These are phyloP conservation scores for Starmera stellimalicola DNA, from an alignment of 1,139 yeast genomes.

Conservation along the genomic window DNA sequence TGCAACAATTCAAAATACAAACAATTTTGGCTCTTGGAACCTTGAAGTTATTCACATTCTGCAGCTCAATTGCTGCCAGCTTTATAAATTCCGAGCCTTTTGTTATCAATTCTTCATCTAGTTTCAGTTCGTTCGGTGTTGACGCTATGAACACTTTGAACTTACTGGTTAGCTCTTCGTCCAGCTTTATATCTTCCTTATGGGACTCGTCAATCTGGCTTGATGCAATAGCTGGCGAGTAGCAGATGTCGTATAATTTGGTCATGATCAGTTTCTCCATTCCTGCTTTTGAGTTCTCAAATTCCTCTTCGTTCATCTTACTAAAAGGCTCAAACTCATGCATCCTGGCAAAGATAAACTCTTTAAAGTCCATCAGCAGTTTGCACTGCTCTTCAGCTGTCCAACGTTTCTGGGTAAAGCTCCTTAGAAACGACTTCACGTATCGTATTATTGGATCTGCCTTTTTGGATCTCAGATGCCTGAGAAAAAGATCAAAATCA, in stretches of 20 bases:
- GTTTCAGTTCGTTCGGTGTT: constrained; percentile 71
- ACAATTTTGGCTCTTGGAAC: constrained; percentile 95
- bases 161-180: constrained; percentile 45
- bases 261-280: constrained; percentile 90
- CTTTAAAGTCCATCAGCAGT: constrained; percentile 63
- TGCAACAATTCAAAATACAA: constrained; percentile 84
- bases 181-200: constrained; percentile 53
- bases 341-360: constrained; percentile 62
- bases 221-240: constrained; percentile 63
- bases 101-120: constrained; percentile 38
- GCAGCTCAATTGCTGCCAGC: constrained; percentile 63
- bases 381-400: constrained; percentile 70
- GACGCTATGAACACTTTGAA: constrained; percentile 67
- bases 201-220: constrained; percentile 37
- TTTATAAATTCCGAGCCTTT: constrained; percentile 53
- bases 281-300: constrained; percentile 80
- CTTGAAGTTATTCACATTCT: constrained; percentile 70
- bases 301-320: constrained; percentile 47
- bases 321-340: constrained; percentile 64
- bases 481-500: constrained; percentile 76
- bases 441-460: constrained; percentile 91
- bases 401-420: constrained; percentile 56
- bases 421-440: constrained; percentile 68
- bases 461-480: constrained; percentile 57
- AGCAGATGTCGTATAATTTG: constrained; percentile 66